Evolutionary conservation across 176 grass and related monocot genomes (phyloP), one percentile per base, ranked within the genome.

Genomic region (Ananas comosus): DNA sequence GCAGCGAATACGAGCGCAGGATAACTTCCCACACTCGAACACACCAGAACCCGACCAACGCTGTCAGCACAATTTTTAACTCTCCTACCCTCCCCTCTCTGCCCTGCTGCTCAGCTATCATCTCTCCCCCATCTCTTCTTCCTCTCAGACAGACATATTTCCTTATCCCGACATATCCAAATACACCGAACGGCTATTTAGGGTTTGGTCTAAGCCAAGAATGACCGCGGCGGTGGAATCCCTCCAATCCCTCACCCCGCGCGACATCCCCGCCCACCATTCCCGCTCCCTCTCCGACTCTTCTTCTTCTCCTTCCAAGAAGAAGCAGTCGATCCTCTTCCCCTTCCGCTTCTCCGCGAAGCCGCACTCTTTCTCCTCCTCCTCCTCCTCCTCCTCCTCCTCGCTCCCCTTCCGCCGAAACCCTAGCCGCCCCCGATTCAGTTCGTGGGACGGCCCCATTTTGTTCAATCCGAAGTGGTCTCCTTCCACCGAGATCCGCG

Each of bases 181-280:
- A 61, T 61, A 12, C 12, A 4, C 33, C 5, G 29, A 33, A 58
- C 14, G 19, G 54, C 16, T 59, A 18, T 18, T 10, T 22, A 61
- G 56, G 56, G 17, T 61, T 61, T 19, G 56, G 10, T 16, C 16
- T 61, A 16, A 61, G n/a, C n/a, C 4, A 42, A 16, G 10, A 66
- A 79, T 79, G 77, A 65, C 86, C 64, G 66, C 51, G 51, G 80
- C 83, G 18, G 71, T 68, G 51, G 86, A 94, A 81, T 83, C 90
- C 87, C 83, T 94, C 49, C 65, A 79, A 59, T 56, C 70, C n/a
- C n/a, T 80, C 78, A 72, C 68, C 69, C 13, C 81, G 70, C 65
- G 59, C 76, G 66, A 51, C 76, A 9, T 80, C 81, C 51, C 84
- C 65, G 17, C 85, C 83, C 28, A 51, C 13, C 86, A 71, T 16